These are phyloP conservation scores for Dissoconium aciculare DNA, from an alignment of 2,329 filamentous ascomycete species.

Conservation along the genomic window DNA sequence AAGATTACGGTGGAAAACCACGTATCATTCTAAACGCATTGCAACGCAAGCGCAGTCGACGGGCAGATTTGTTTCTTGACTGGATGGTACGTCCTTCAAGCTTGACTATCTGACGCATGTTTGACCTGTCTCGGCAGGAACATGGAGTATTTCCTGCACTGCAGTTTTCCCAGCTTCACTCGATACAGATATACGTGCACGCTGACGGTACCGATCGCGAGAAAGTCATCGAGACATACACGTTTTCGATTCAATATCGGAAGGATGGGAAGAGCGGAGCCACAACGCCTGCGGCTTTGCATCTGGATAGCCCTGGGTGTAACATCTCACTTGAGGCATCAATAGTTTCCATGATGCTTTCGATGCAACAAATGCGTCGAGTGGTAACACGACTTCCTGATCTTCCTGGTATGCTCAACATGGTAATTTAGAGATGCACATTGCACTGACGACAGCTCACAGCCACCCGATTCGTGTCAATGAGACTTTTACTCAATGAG, in stretches of 20 bases:
- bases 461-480: slow-evolving; percentile 29
- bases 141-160: slow-evolving; percentile 35
- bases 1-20: slow-evolving; percentile 4
- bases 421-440: too few relatives aligned
- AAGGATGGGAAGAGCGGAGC: slow-evolving; percentile 5
- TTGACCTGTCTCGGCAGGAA: slow-evolving; percentile 26
- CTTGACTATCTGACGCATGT: not conserved
- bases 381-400: slow-evolving; percentile 26
- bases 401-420: slow-evolving; percentile 27
- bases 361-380: slow-evolving; percentile 10
- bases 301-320: slow-evolving; percentile 19
- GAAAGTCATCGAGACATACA: slow-evolving; percentile 35
- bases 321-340: slow-evolving; percentile 27
- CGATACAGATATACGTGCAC: slow-evolving; percentile 34
- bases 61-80: slow-evolving; percentile 32
- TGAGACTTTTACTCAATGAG: too few relatives aligned
- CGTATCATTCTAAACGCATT: slow-evolving; percentile 25
- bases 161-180: slow-evolving; percentile 27
- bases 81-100: slow-evolving; percentile 29
- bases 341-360: slow-evolving; percentile 28
- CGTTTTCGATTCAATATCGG: slow-evolving; percentile 34
- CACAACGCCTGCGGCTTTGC: slow-evolving; percentile 13
- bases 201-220: slow-evolving; percentile 23
- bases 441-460: too few relatives aligned
- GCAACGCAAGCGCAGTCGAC: slow-evolving; percentile 25